Conservation (phyloP, 2,329 filamentous ascomycete genomes). For the Pestalotiopsis sp. region DNA sequence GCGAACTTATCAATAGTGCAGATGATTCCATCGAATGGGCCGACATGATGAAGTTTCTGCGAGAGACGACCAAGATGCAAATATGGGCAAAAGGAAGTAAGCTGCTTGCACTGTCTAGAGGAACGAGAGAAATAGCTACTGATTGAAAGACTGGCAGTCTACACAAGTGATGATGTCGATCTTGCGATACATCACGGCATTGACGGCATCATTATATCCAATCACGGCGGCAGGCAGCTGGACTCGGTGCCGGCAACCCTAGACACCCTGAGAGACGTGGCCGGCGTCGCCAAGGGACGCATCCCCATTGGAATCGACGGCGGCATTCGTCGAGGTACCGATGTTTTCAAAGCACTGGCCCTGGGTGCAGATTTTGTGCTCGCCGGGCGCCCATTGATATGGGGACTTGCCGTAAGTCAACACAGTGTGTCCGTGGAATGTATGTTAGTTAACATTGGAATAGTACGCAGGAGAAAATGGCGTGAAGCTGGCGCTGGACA, state of each 20-base stretch:
- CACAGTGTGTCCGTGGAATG: not conserved
- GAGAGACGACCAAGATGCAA: slow-evolving; percentile 47
- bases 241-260: slow-evolving; percentile 47
- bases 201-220: slow-evolving; percentile 42
- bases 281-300: slow-evolving; percentile 46
- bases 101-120: not conserved
- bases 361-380: slow-evolving; percentile 51
- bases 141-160: slow-evolving; percentile 21
- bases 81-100: slow-evolving; percentile 46
- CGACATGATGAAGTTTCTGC: slow-evolving; percentile 49
- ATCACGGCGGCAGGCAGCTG: slow-evolving; percentile 51
- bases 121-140: not conserved
- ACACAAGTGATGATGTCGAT: slow-evolving; percentile 40
- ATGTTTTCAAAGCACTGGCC: slow-evolving; percentile 57
- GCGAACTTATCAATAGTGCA: not conserved
- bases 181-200: slow-evolving; percentile 35
- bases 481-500: not conserved
- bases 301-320: slow-evolving; percentile 50
- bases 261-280: slow-evolving; percentile 45
- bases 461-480: not conserved
- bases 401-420: slow-evolving; percentile 43
- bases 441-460: not conserved
- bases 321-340: slow-evolving; percentile 49
- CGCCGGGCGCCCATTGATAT: slow-evolving; percentile 49
- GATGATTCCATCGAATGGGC: slow-evolving; percentile 42